Evolutionary conservation across 805 yeast species (phyloP).

Genomic region (Blastobotrys parvus): DNA sequence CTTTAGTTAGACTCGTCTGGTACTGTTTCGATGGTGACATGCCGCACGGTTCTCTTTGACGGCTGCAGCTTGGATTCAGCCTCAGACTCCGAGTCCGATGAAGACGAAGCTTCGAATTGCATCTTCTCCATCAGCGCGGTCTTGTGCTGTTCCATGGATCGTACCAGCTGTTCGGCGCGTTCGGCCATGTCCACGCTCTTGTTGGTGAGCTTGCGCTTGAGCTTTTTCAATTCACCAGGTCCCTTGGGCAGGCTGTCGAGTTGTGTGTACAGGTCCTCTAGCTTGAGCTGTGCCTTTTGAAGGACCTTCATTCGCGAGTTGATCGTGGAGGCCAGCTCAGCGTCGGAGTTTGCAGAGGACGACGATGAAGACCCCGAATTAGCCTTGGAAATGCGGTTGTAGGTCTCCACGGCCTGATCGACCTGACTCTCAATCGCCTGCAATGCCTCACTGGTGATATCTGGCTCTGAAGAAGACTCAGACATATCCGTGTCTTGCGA

Average conservation of each 20-base stretch:
- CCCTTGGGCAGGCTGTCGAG: constrained; percentile 12
- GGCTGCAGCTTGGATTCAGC: not conserved
- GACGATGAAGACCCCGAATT: constrained; percentile 1
- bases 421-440: constrained; percentile 10
- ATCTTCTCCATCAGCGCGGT: constrained; percentile 8
- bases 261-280: constrained; percentile 19
- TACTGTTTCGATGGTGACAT: constrained; percentile 16
- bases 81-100: constrained; percentile 6
- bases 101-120: not conserved
- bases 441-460: constrained; percentile 3
- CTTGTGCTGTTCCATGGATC: constrained; percentile 10
- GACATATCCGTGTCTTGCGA: constrained; percentile 5
- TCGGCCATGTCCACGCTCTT: constrained; percentile 17
- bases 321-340: constrained; percentile 3
- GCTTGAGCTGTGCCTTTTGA: constrained; percentile 19
- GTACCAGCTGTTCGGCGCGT: constrained; percentile 17
- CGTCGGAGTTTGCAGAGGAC: constrained; percentile 3
- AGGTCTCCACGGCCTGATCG: constrained; percentile 14
- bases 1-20: constrained; percentile 16
- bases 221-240: constrained; percentile 8
- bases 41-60: constrained; percentile 3
- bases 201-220: constrained; percentile 16
- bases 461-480: constrained; percentile 2
- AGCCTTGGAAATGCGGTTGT: constrained; percentile 12
- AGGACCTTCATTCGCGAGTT: constrained; percentile 21